phyloP scores from a whole-genome alignment of 495 filamentous ascomycete species.

The Hapsidospora chrysogenum region DNA sequence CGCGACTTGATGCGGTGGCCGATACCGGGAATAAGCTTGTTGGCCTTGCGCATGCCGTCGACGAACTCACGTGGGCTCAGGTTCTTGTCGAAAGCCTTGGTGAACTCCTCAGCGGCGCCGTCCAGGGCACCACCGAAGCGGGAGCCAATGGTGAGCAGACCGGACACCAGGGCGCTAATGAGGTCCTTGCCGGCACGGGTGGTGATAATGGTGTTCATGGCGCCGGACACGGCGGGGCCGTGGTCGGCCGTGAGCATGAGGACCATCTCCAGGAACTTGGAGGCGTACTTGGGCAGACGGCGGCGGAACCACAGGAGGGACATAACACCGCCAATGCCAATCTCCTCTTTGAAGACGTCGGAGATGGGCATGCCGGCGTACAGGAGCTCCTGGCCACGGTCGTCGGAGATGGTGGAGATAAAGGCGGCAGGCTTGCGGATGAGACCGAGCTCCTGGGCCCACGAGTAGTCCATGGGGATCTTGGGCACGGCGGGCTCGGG shows the following conservation, averaged over 20 bases:
- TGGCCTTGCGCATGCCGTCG: constrained; percentile 96
- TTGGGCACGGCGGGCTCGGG: constrained; percentile 88
- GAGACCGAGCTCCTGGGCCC: constrained; percentile 97
- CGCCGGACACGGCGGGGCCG: constrained; percentile 95
- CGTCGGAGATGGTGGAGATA: constrained; percentile 98
- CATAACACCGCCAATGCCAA: constrained; percentile 99
- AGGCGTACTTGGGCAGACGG: constrained; percentile 86
- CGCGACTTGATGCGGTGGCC: constrained; percentile 98
- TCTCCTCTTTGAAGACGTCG: constrained; percentile 96
- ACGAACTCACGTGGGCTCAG: constrained; percentile 97
- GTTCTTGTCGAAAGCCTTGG: constrained; percentile 93
- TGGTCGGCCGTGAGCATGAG: constrained; percentile 99
- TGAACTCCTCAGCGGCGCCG: constrained; percentile 96
- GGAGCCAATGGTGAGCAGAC: constrained; percentile 95
- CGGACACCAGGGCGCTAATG: constrained; percentile 83
- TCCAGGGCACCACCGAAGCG: constrained; percentile 97
- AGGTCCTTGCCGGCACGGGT: constrained; percentile 98
- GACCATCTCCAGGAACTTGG: constrained; percentile 99
- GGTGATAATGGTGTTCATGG: constrained; percentile 99
- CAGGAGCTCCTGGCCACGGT: constrained; percentile 97
- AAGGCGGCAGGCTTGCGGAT: constrained; percentile 99
- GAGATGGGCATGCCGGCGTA: constrained; percentile 99
- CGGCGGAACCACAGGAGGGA: constrained; percentile 99
- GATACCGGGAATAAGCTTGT: constrained; percentile 99
- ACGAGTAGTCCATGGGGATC: constrained; percentile 99